Conservation (phyloP, 108 stramenopile genomes). For the Cyclotella kingstonii region DNA sequence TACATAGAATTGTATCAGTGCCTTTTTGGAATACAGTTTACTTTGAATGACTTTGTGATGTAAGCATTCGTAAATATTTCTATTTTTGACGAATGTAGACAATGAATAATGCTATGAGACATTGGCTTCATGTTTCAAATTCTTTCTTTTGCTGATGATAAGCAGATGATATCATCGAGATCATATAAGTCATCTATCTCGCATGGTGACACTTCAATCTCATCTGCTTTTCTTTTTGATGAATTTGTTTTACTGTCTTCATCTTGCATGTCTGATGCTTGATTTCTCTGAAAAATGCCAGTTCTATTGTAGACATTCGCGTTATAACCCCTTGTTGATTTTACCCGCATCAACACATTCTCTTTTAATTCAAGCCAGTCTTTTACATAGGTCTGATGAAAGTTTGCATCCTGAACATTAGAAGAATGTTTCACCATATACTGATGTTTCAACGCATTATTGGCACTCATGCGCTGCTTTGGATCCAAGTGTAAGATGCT, state of each 20-base stretch:
- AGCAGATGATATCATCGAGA: constrained; percentile 52
- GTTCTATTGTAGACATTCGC: constrained; percentile 18
- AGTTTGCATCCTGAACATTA: constrained; percentile 42
- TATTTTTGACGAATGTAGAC: constrained; percentile 6
- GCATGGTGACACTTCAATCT: constrained; percentile 44
- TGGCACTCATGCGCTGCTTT: constrained; percentile 65
- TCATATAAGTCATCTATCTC: constrained; percentile 70
- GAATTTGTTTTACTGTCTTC: constrained; percentile 33
- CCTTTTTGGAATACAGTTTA: too few species aligned
- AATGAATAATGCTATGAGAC: neutral
- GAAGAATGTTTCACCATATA: constrained; percentile 45
- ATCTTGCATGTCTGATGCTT: neutral
- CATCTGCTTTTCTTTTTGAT: constrained; percentile 63
- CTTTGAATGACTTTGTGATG: too few species aligned
- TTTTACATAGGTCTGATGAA: constrained; percentile 61
- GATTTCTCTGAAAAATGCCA: neutral
- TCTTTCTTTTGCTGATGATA: constrained; percentile 35
- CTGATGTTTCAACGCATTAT: constrained; percentile 66
- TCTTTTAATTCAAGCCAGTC: constrained; percentile 78
- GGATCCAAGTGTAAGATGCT: constrained; percentile 81
- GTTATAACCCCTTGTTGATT: constrained; percentile 21
- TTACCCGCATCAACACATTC: constrained; percentile 32
- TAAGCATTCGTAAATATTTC: too few species aligned
- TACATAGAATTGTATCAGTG: too few species aligned
- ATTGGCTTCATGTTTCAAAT: constrained; percentile 16